Evolutionary conservation across 225 moss, liverwort and hornwort species (phyloP), one percentile per base, ranked within the genome.

Genomic region (Physcomitrium patens): DNA sequence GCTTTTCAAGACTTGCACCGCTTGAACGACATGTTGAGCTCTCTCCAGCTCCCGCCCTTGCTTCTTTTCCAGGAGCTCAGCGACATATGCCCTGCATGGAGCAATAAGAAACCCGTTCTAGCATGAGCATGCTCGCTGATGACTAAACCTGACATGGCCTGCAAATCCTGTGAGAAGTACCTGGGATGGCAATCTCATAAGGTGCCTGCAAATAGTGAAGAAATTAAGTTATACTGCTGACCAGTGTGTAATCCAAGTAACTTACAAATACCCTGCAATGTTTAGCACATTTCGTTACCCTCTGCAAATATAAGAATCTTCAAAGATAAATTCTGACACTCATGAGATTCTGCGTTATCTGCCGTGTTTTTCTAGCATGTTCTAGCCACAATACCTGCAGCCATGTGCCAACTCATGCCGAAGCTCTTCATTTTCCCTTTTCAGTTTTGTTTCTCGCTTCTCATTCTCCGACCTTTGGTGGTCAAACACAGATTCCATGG

Each of bases 401-500:
- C 90, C 89, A 71, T 86, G 79, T 65, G 81, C 75, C 78, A 93
- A 71, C 63, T 87, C 91, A 69, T 84, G 83, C 68, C 83, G 76
- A 23, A 93, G 91, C 53, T 87, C 85, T 65, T 84, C 80, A 53
- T 87, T 93, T 71, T 89, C 85, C 45, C 72, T 82, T 44, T 73
- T 69, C 59, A 93, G 86, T n/a, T 54, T 68, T 55, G 78, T 77
- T 75, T 91, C 90, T 37, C 82, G 79, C 20, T 90, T 76, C 67
- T 93, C 86, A 20, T 82, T 80, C 64, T 90, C 83, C 2, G 76
- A 73, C 66, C 89, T 81, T 62, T 93, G 90, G 27, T 85, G 86
- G 44, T 89, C 86, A 80, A 93, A 93, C 13, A 90, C 92, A 50
- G 76, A 77, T 57, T 93, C 92, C 90, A 93, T 89, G 46, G 90